phyloP scores from a whole-genome alignment of 768 basidiomycete genomes.

The Podaxis sp. region DNA sequence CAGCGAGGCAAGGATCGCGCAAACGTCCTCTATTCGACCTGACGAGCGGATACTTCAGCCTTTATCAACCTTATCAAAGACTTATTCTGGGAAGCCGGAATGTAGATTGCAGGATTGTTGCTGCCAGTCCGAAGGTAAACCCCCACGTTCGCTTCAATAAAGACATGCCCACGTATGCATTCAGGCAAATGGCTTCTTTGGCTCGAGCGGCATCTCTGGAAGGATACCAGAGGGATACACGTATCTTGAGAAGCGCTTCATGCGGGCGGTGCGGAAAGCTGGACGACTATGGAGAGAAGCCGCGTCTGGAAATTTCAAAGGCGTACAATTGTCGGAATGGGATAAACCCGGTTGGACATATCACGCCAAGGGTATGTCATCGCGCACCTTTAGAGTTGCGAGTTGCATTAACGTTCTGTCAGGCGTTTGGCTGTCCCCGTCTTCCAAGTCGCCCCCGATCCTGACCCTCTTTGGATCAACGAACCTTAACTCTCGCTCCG shows the following conservation, averaged over 20 bases:
- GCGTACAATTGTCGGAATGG: conserved; percentile 86
- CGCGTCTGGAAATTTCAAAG: conserved; percentile 29
- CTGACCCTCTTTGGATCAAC: conserved; percentile 92
- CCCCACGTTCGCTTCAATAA: background rate
- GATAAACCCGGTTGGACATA: conserved; percentile 91
- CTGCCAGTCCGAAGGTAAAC: conserved; percentile 81
- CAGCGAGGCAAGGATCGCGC: conserved; percentile 10
- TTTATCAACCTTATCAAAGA: conserved; percentile 78
- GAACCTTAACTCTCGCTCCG: conserved; percentile 89
- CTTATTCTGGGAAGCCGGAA: conserved; percentile 58
- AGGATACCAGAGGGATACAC: conserved; percentile 97
- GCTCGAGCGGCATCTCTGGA: conserved; percentile 85
- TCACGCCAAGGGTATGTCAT: conserved; percentile 85
- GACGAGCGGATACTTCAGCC: conserved; percentile 94
- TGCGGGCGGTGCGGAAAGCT: conserved; percentile 55
- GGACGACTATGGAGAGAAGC: conserved; percentile 35
- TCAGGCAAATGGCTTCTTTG: conserved; percentile 95
- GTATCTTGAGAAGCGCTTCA: conserved; percentile 80
- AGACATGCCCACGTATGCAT: conserved; percentile 7
- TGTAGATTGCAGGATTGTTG: conserved; percentile 69
- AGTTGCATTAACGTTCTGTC: background rate
- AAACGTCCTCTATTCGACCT: conserved; percentile 61
- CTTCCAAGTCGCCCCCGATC: conserved; percentile 46
- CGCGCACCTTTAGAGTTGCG: background rate
- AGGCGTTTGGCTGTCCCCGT: conserved; percentile 87